Base-by-base conservation (phyloP, 108 stramenopile genomes). In the Cyclotella sp. region DNA sequence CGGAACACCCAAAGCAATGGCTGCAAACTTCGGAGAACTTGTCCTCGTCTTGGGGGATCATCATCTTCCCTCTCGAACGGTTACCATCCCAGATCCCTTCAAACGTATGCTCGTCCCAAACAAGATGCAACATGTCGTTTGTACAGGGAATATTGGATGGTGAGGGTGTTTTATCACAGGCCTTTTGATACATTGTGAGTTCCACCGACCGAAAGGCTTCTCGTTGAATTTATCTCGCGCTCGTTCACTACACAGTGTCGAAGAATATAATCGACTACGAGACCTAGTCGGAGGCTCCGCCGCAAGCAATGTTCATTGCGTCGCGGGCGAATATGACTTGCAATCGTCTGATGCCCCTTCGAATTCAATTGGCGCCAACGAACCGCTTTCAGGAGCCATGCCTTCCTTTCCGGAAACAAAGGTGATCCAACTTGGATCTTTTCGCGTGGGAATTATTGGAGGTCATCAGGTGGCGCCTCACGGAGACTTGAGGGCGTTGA, bases 71-170 rank as follows among this genome's bases (percentile, higher is more conserved):
- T 87, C 96, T 30, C 82, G 98, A 46, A 89, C 95, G 5, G 87
- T 82, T 19, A 72, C 85, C 14, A 98, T 99, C 18, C 99, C 97
- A 3, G 97, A 97, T 34, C 97, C 92, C 54, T 98, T 99, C 78
- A 91, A 94, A 71, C 87, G 90, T 57, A 98, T 99, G 98, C 89
- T 98, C 9, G 94, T 99, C 15, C 98, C 99, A 15, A 96, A 97
- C 69, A 98, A 98, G 77, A 98, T 98, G 97, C 95, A 99, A 73
- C 98, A 97, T 68, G 96, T 98, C 42, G 77, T 99, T 44, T 98
- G 99, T 79, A 99, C 99, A 10, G 98, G 99, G 30, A 99, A 99
- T 75, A 72, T 98, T 30, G 91, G 88, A 21, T 69, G 89, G 9
- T 68, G 79, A 29, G 77, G 26, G 93, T 96, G 64, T 58, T 28